Conservation (phyloP, 2,329 filamentous ascomycete genomes). For the Colletotrichum abscissum region DNA sequence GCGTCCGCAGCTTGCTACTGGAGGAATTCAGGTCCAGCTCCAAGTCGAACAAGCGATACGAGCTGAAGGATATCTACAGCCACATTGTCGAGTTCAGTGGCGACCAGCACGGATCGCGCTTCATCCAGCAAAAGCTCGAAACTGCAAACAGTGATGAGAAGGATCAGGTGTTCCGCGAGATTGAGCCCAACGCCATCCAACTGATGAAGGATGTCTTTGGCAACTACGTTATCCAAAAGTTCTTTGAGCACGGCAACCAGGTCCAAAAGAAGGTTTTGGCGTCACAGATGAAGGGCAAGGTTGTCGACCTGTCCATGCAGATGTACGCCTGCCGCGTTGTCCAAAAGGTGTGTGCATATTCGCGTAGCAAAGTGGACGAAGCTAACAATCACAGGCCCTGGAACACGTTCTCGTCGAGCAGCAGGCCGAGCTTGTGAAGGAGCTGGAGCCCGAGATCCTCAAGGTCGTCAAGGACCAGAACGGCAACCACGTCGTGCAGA, state of each 20-base stretch:
- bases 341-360: conserved; percentile 76
- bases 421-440: conserved; percentile 84
- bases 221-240: conserved; percentile 98
- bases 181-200: conserved; percentile 84
- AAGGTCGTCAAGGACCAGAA: conserved; percentile 87
- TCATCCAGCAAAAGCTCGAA: conserved; percentile 93
- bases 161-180: conserved; percentile 88
- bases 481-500: conserved; percentile 97
- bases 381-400: conserved; percentile 70
- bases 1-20: conserved; percentile 76
- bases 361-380: neutral
- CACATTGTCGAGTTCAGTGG: conserved; percentile 95
- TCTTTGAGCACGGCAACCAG: conserved; percentile 96
- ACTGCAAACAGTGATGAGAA: conserved; percentile 96
- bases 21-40: conserved; percentile 83
- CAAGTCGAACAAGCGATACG: conserved; percentile 79
- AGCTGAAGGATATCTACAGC: conserved; percentile 88
- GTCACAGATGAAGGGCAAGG: conserved; percentile 86
- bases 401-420: conserved; percentile 94
- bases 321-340: conserved; percentile 97
- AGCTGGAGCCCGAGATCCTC: conserved; percentile 81
- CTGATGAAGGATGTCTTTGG: conserved; percentile 97
- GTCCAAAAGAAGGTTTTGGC: conserved; percentile 90
- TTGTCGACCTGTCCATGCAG: conserved; percentile 82
- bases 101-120: conserved; percentile 94